Base-by-base conservation (phyloP, 768 basidiomycete genomes). In the Amanita molliuscula region DNA sequence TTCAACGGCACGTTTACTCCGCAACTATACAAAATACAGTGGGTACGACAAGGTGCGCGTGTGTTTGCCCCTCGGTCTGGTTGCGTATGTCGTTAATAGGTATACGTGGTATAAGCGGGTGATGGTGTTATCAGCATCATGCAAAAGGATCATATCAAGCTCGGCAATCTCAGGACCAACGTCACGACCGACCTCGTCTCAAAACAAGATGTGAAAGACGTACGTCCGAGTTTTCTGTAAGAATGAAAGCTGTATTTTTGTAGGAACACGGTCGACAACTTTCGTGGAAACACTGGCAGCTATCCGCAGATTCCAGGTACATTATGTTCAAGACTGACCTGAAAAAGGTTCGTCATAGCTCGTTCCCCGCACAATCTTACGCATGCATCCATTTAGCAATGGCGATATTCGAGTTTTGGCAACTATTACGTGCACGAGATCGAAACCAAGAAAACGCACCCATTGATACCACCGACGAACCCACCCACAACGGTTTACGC, bases 391-490 rank as follows among this genome's bases (percentile, higher is more conserved):
- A 44, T 2, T 46, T 55, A 93, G 84, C 89, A 94, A 83, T 99
- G 96, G 96, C 81, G 96, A 41, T 77, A 85, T 64, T 96, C 93
- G 5, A 82, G 80, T 50, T 84, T 84, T 60, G 86, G 88, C 15
- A 97, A 94, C 64, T 98, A 93, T 62, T 95, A 90, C 63, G 74
- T 99, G n/a, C 85, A 96, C 67, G 76, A 81, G 56, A 70, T 97
- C 36, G 76, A 71, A 21, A 74, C 80, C 6, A 79, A 82, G 53
- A 59, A 60, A 15, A 94, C 93, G 1, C 74, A 75, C 52, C 82
- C 91, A 1, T 71, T 98, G 38, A 71, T 79, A 51, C 70, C 80
- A 1, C 86, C 86, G 0, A 70, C 80, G 11, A 50, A 75, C 54
- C 89, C 89, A 15, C 81, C 93, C 0, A 72, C 68, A 10, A 87